phyloP scores from a whole-genome alignment of 176 grass and related monocot genomes.

The Pontederia crassipes region DNA sequence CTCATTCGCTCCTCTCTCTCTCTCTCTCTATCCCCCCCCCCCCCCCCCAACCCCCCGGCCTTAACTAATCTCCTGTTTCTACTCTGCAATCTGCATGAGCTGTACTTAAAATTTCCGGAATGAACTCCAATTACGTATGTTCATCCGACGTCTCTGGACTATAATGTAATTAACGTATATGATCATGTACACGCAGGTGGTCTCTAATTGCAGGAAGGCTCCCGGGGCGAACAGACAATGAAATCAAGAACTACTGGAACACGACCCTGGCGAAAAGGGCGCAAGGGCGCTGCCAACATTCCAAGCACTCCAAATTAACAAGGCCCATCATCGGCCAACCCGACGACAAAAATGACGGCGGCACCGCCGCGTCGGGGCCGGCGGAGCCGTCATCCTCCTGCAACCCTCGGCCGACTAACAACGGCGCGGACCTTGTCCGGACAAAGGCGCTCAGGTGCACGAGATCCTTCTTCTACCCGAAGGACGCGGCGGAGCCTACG shows the following conservation, averaged over 20 bases:
- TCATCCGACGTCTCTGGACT: not conserved
- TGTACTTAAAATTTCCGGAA: not conserved
- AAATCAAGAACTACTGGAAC: conserved; percentile 22
- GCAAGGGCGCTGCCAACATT: not conserved
- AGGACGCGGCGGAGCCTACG: not conserved
- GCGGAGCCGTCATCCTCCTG: not conserved
- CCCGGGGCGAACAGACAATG: conserved; percentile 14
- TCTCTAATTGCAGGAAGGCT: conserved; percentile 16
- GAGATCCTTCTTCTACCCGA: not conserved
- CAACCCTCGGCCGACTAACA: not conserved
- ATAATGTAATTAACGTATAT: not conserved
- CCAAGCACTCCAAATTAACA: not conserved
- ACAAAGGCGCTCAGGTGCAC: not conserved
- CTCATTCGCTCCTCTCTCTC: not conserved
- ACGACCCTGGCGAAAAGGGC: conserved; percentile 4
- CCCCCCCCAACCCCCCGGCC: no score
- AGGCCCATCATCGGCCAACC: not conserved
- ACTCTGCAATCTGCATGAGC: no score
- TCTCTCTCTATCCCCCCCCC: not conserved
- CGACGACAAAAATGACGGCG: not conserved
- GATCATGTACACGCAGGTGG: not conserved
- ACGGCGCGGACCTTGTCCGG: not conserved
- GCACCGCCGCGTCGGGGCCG: no score
- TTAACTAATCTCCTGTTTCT: not conserved
- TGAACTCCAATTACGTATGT: not conserved